Evolutionary conservation across 2,329 filamentous ascomycete genomes (phyloP).

Genomic region (Pestalotiopsis fici): DNA sequence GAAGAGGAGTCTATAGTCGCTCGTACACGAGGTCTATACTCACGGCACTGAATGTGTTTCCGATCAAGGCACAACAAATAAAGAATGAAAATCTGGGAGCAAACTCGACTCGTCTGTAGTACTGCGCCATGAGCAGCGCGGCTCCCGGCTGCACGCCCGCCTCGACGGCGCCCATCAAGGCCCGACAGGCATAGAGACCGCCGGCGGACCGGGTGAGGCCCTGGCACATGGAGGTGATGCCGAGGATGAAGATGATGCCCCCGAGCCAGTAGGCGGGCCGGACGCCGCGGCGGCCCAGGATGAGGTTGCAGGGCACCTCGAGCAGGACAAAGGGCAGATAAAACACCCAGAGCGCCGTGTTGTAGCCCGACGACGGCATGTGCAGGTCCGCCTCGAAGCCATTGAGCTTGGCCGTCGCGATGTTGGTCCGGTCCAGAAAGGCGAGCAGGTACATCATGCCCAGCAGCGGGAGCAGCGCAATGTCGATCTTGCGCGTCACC

Average conservation of each 20-base stretch:
- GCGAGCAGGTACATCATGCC: conserved; percentile 5
- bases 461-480: neutral
- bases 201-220: neutral
- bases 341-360: conserved; percentile 6
- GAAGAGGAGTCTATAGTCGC: neutral
- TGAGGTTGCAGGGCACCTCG: conserved; percentile 2
- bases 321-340: conserved; percentile 5
- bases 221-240: conserved; percentile 2
- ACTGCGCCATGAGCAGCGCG: conserved; percentile 2
- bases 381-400: conserved; percentile 6
- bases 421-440: conserved; percentile 5
- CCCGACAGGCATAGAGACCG: conserved; percentile 1
- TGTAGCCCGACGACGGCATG: conserved; percentile 9
- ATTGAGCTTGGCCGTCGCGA: conserved; percentile 3
- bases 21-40: neutral
- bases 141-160: conserved; percentile 1
- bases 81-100: neutral
- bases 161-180: conserved; percentile 3
- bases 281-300: neutral
- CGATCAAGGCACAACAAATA: neutral
- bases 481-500: conserved; percentile 8
- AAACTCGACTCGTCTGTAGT: conserved; percentile 2
- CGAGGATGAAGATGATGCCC: neutral
- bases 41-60: conserved; percentile 6
- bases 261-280: conserved; percentile 2